Evolutionary conservation across 257 asterid species (phyloP), one percentile per base, ranked within the genome.

Genomic region (Penstemon barbatus): DNA sequence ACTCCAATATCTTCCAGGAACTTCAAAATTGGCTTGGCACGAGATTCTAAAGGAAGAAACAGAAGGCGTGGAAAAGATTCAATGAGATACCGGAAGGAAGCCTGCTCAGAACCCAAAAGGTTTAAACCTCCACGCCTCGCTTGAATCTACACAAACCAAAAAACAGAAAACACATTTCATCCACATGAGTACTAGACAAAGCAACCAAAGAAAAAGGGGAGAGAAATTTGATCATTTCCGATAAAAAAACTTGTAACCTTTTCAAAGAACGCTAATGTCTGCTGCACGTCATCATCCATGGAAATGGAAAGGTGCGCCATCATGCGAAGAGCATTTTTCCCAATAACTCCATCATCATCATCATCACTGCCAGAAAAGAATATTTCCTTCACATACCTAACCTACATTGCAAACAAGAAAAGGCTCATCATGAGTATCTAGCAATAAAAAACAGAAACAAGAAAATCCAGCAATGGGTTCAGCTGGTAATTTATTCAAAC

Each of bases 121-220:
- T 79, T 77, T 76, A 93, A 74, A 69, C 99, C 99, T 76, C 97
- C 97, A 52, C 99, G 97, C 83, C 91, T 84, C 58, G 99, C 99
- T 78, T 90, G 92, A 64, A 93, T 81, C 99, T 93, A 70, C 66
- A 63, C 11, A 18, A 40, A n/a, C 33, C 43, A 65, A 56, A 57
- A 63, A 36, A 9, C 25, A 63, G 6, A 19, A 15, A 0, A 68
- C 13, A 5, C 15, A 41, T 62, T 77, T 40, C 50, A 55, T 43
- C 37, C 46, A 64, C 7, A 39, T n/a, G 25, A 38, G 45, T 19
- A 51, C 40, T 53, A 40, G 52, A 42, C 42, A 15, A 54, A 61
- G 44, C 43, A 39, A 54, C 9, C 0, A 41, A 63, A 39, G 40
- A 42, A 57, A 62, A 10, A 13, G 43, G 13, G 12, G 33, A 66